Evolutionary conservation across 495 filamentous ascomycete genomes (phyloP).

Genomic region (Rostrohypoxylon terebratum): DNA sequence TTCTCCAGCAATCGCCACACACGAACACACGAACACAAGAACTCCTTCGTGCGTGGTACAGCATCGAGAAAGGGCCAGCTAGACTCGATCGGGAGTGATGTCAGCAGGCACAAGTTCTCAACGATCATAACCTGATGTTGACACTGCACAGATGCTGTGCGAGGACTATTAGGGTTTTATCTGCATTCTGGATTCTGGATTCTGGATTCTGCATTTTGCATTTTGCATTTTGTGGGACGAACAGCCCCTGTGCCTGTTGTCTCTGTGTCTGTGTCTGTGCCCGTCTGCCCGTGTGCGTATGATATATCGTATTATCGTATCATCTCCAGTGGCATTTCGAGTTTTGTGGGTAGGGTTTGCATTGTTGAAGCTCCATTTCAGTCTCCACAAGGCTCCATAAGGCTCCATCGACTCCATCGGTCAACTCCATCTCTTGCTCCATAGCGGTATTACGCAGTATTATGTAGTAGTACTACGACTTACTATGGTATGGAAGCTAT

Average conservation of each 20-base stretch:
- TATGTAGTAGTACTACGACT: too few species aligned
- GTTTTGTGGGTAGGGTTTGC: conserved; percentile 5
- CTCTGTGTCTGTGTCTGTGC: too few species aligned
- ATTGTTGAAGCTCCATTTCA: background rate
- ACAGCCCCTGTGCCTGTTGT: background rate
- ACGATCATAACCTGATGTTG: conserved; percentile 22
- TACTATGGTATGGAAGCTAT: background rate
- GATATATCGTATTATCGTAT: conserved; percentile 16
- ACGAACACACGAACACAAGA: conserved; percentile 3
- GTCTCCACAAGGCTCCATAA: background rate
- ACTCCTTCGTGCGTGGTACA: conserved; percentile 12
- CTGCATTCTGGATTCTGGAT: conserved; percentile 14
- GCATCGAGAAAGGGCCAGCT: background rate
- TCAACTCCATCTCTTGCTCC: too few species aligned
- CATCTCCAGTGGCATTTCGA: background rate
- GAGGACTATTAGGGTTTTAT: conserved; percentile 13
- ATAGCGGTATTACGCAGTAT: too few species aligned
- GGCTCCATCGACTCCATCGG: background rate
- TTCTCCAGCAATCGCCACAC: background rate
- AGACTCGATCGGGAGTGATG: conserved; percentile 19
- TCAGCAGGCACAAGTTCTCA: conserved; percentile 24
- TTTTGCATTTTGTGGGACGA: conserved; percentile 8
- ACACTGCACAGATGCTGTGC: conserved; percentile 4
- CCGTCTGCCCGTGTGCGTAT: background rate
- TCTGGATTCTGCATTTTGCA: conserved; percentile 19